These are phyloP conservation scores for Tylopilus cervinicoccineus DNA, from an alignment of 768 basidiomycete species.

Conservation along the genomic window DNA sequence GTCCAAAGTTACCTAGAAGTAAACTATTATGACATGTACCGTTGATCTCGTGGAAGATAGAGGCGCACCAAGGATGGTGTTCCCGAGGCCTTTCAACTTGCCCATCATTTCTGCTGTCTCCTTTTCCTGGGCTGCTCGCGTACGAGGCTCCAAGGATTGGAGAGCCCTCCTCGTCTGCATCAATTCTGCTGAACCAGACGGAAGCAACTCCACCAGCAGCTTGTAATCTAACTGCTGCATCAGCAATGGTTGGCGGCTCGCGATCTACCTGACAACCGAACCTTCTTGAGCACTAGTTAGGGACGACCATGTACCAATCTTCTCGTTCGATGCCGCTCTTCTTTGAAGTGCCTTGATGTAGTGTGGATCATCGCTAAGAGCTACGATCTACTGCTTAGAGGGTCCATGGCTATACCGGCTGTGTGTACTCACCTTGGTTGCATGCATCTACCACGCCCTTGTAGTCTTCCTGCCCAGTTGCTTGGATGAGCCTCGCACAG, in stretches of 20 bases:
- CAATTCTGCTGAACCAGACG: conserved; percentile 48
- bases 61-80: conserved; percentile 74
- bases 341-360: conserved; percentile 89
- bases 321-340: conserved; percentile 83
- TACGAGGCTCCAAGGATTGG: conserved; percentile 55
- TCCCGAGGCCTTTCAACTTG: conserved; percentile 91
- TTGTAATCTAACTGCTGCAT: conserved; percentile 62
- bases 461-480: conserved; percentile 57
- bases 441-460: conserved; percentile 79
- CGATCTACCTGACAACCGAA: conserved; percentile 23
- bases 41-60: not conserved
- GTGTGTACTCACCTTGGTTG: conserved; percentile 52
- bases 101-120: conserved; percentile 91
- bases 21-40: not conserved
- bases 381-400: conserved; percentile 36
- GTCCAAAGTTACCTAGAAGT: conserved; percentile 76
- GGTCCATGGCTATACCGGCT: not conserved
- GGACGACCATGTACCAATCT: conserved; percentile 77
- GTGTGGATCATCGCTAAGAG: conserved; percentile 77
- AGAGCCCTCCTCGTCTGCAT: conserved; percentile 48
- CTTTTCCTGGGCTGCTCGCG: conserved; percentile 73
- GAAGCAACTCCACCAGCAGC: conserved; percentile 60
- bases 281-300: conserved; percentile 84
- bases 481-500: not conserved
- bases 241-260: not conserved